Conservation (phyloP, 805 yeast species). For the Candida nanaspora region DNA sequence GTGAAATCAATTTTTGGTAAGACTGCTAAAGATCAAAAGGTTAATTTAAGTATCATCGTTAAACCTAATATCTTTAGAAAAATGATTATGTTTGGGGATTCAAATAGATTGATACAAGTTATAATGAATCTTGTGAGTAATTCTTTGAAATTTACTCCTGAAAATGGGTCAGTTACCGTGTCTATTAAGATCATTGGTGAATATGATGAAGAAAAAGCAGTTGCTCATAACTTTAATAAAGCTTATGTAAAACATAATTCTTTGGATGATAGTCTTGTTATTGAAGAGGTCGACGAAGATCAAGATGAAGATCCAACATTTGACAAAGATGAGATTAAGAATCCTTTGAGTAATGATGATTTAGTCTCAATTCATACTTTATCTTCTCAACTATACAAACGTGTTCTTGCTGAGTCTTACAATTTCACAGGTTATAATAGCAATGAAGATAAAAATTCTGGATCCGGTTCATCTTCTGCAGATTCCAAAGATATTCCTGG, state of each 20-base stretch:
- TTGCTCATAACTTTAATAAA: constrained; percentile 29
- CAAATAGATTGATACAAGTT: constrained; percentile 84
- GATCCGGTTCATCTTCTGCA: not conserved
- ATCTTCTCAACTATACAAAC: not conserved
- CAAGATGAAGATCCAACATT: not conserved
- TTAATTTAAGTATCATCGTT: constrained; percentile 54
- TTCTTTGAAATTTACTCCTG: constrained; percentile 87
- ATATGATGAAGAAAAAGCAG: constrained; percentile 51
- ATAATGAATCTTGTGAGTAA: constrained; percentile 90
- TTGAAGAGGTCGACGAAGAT: not conserved
- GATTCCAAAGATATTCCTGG: too few species aligned
- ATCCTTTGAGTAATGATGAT: not conserved
- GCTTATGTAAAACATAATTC: constrained; percentile 34
- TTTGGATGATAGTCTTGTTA: not conserved
- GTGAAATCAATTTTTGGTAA: constrained; percentile 79
- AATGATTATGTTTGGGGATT: constrained; percentile 76
- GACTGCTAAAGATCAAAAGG: constrained; percentile 70
- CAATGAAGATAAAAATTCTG: not conserved
- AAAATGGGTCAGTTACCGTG: constrained; percentile 73
- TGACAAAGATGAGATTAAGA: not conserved
- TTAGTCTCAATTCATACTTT: not conserved
- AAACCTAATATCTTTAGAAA: constrained; percentile 54
- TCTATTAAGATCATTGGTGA: constrained; percentile 59
- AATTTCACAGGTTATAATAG: not conserved
- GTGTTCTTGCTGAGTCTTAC: constrained; percentile 1